Evolutionary conservation across 352 stramenopile species (phyloP), one percentile per base, ranked within the genome.

Genomic region (Thraustochytrium sp.): DNA sequence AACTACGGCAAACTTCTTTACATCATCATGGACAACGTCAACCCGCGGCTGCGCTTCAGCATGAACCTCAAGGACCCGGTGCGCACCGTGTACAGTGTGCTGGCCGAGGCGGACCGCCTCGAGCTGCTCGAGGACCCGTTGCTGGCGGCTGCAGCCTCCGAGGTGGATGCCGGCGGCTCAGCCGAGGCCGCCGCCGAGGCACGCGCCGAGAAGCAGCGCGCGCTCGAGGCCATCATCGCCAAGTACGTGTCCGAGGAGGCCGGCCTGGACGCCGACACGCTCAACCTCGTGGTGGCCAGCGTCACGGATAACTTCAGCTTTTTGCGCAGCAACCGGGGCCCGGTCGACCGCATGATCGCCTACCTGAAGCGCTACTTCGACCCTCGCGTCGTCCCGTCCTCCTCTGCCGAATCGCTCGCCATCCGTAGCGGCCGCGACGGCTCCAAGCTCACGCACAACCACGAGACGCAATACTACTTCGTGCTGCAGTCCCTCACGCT

Each of bases 1-100:
- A 93, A 97, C 84, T 98, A 98, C 86, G 95, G 95, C 80, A 98
- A 98, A 89, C 90, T 98, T 68, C 94, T 97, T 87, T 97, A 97
- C 85, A 82, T 96, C 38, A 86, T 97, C 55, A 93, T 97, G 87
- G 93, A 97, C 83, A 92, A 92, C 23, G 89, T 93, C 82, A 92
- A 87, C 18, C 89, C 91, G 0, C 82, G 44, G 18, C 84, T 84
- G 63, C 65, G 85, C 64, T 53, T 49, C 37, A 86, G 85, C 5
- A 92, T 93, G 42, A 86, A 89, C 64, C 64, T 92, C 38, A 85
- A 91, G 37, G 89, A 90, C 46, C 59, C 36, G 0, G 77, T 86
- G 26, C 18, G 91, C 59, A 97, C 93, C 2, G 94, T 97, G 11
- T 93, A 96, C 85, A 91, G 92, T 13, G 88, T 96, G n/a, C 85